Base-by-base conservation (phyloP, 2,329 filamentous ascomycete genomes). In the Tolypocladium inflatum region DNA sequence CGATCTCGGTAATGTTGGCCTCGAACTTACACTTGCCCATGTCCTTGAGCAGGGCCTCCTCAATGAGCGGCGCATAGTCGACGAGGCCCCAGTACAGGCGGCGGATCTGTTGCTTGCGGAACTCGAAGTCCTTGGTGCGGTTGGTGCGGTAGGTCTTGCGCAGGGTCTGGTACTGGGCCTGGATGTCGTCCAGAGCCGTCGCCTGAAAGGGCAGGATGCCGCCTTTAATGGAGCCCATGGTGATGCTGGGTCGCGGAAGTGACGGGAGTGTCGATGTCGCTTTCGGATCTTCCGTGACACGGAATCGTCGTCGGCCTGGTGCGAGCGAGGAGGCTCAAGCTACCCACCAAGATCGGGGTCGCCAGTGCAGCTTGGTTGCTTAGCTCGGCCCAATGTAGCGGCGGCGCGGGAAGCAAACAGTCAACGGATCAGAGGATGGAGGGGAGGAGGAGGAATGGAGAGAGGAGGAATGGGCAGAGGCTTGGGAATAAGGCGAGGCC, bases 51-150 rank as follows among this genome's bases (percentile, higher is more conserved):
- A 91, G 83, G 26, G 93, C 91, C 71, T 90, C 88, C 63, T 84
- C 70, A 61, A 97, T 80, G 65, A 87, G 82, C 52, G 84, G 78
- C 58, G 86, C 81, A 70, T 90, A 87, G 78, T 97, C 93, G 63
- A 85, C 85, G 64, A 97, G 73, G 9, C 83, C 91, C 94, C 94
- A 97, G 79, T 96, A 97, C 58, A 97, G 86, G 80, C 91, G 93
- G 66, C 92, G 88, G 61, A 99, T 84, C 80, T 97, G 94, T 57
- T 84, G 80, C 62, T 92, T 79, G 62, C 94, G 86, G 77, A 88
- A 97, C 67, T 90, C 82, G 60, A 97, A 70, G 57, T 90, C 82
- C 70, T 91, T 91, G 50, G 92, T 97, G 75, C 87, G 89, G 71
- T 91, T 86, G 21, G 89, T 82, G 65, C 81, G 80, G 75, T 90